phyloP scores from a whole-genome alignment of 2,329 filamentous ascomycete genomes.

The Fusarium coffeatum region DNA sequence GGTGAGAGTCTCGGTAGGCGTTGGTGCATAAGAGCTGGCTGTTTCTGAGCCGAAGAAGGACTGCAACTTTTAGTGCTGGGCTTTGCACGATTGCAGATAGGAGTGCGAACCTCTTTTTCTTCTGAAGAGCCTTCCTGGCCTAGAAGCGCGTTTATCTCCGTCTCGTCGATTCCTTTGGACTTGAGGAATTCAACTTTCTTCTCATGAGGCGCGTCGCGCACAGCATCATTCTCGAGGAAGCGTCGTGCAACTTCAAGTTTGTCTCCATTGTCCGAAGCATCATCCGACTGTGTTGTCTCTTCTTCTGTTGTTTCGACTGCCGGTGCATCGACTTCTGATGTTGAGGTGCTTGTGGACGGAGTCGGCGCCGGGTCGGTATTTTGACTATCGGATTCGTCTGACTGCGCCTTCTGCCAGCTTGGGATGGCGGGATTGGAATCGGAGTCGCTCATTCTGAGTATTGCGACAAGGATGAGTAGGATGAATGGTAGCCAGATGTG shows the following conservation, averaged over 20 bases:
- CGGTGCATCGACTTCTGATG: slow-evolving; percentile 33
- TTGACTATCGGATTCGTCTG: slow-evolving; percentile 32
- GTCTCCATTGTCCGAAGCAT: slow-evolving; percentile 33
- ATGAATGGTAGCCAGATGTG: neutral
- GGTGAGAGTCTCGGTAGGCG: slow-evolving; percentile 42
- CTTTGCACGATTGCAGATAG: no score
- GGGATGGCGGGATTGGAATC: slow-evolving; percentile 49
- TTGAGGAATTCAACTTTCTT: slow-evolving; percentile 82
- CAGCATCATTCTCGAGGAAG: slow-evolving; percentile 80
- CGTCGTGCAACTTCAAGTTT: slow-evolving; percentile 72
- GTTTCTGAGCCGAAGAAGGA: slow-evolving; percentile 11
- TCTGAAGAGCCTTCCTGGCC: slow-evolving; percentile 39
- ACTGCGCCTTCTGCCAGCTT: slow-evolving; percentile 48
- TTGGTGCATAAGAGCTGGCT: slow-evolving; percentile 20
- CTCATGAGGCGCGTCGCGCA: slow-evolving; percentile 74
- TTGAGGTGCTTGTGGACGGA: slow-evolving; percentile 28
- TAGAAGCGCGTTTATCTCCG: slow-evolving; percentile 77
- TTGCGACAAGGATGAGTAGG: neutral
- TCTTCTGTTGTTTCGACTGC: slow-evolving; percentile 6
- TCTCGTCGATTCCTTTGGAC: slow-evolving; percentile 76
- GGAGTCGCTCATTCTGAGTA: slow-evolving; percentile 50
- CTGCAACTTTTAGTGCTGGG: neutral
- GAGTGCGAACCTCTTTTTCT: slow-evolving; percentile 32
- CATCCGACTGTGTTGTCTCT: slow-evolving; percentile 7
- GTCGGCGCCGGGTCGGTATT: slow-evolving; percentile 34